A percentile compares a stretch with the other conserved stretches of the same genome.
Conservation (phyloP, 2,329 filamentous ascomycete genomes). For the Alternaria hordeiaustralica region DNA sequence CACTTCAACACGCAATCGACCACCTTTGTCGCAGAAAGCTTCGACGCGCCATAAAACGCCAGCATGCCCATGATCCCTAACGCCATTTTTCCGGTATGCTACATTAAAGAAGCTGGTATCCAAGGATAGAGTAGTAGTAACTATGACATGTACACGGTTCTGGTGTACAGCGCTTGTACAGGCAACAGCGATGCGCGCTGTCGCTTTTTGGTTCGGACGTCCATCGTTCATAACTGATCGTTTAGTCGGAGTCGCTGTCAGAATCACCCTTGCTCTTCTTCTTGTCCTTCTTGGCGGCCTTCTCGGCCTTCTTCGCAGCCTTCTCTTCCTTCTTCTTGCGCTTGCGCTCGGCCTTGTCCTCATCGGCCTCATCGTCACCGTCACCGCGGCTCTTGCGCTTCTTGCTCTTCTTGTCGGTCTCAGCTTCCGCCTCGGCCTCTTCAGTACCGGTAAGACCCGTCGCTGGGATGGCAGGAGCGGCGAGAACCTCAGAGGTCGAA, state of each 20-base stretch:
- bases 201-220: slow-evolving; percentile 19
- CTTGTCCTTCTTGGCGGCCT: slow-evolving; percentile 39
- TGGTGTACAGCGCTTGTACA: slow-evolving; percentile 22
- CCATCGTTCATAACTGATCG: slow-evolving; percentile 19
- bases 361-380: slow-evolving; percentile 53
- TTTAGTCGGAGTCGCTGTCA: slow-evolving; percentile 44
- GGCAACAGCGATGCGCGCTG: slow-evolving; percentile 19
- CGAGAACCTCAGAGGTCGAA: slow-evolving; percentile 43
- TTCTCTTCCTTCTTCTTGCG: slow-evolving; percentile 79
- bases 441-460: slow-evolving; percentile 33
- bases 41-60: slow-evolving; percentile 43
- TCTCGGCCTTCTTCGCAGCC: slow-evolving; percentile 41
- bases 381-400: slow-evolving; percentile 59
- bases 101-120: slow-evolving; percentile 40
- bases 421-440: slow-evolving; percentile 50
- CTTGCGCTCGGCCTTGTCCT: slow-evolving; percentile 58
- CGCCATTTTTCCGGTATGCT: slow-evolving; percentile 45
- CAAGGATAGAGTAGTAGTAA: slow-evolving; percentile 30
- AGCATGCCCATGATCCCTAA: slow-evolving; percentile 39
- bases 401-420: slow-evolving; percentile 47
- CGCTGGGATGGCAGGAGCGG: slow-evolving; percentile 45
- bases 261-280: slow-evolving; percentile 38
- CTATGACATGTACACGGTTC: slow-evolving; percentile 29
- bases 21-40: slow-evolving; percentile 33
- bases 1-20: slow-evolving; percentile 31